Percentiles rank a stretch among this genome's conserved stretches.
Conservation (phyloP, 2,329 filamentous ascomycete species). For the Phaeophleospora eucalypticola region DNA sequence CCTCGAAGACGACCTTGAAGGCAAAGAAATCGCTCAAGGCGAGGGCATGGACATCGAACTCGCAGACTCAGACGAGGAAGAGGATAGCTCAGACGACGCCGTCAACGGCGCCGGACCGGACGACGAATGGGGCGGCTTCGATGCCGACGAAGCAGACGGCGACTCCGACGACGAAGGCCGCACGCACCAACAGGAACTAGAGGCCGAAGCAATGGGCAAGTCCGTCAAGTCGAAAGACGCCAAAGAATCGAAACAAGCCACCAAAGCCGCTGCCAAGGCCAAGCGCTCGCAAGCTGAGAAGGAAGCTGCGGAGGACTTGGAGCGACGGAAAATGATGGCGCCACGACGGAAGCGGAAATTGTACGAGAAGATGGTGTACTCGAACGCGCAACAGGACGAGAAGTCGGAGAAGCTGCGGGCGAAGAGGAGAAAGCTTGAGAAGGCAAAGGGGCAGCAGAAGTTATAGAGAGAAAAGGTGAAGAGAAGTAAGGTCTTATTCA, state of each 20-base stretch:
- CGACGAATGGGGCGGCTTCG: constrained; percentile 44
- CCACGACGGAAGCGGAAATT: constrained; percentile 96
- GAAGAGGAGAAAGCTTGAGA: constrained; percentile 87
- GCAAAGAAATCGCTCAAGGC: constrained; percentile 26
- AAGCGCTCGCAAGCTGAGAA: constrained; percentile 60
- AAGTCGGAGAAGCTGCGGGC: constrained; percentile 81
- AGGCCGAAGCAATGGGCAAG: constrained; percentile 79
- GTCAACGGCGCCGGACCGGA: constrained; percentile 44
- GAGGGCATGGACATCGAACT: constrained; percentile 47
- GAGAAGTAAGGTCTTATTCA: not conserved
- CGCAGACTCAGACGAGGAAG: constrained; percentile 41
- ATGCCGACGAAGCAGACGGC: constrained; percentile 47
- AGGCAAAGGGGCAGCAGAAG: constrained; percentile 7
- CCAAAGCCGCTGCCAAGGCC: constrained; percentile 65
- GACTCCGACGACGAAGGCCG: constrained; percentile 61
- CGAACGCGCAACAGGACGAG: constrained; percentile 86
- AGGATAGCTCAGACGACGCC: constrained; percentile 44
- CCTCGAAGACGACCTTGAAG: constrained; percentile 25
- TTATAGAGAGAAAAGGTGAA: not conserved
- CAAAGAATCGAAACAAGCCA: constrained; percentile 54
- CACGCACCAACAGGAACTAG: constrained; percentile 82
- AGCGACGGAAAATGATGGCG: constrained; percentile 96
- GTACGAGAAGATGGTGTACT: constrained; percentile 95
- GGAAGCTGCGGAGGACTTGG: constrained; percentile 78
- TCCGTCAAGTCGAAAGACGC: constrained; percentile 48